Evolutionary conservation across 129 eudicot species (phyloP).

Genomic region (carrot (Daucus carota)): DH1_v3.0 NC_030383.2:13828001-13828500

Average conservation of each 20-base stretch:
- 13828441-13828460: background rate
- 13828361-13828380: slow-evolving; percentile 80
- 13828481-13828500: background rate
- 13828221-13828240: background rate
- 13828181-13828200: background rate
- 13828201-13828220: background rate
- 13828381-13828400: slow-evolving; percentile 92
- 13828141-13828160: background rate
- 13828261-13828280: slow-evolving; percentile 88
- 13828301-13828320: slow-evolving; percentile 71
- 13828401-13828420: slow-evolving; percentile 66
- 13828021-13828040: too few species aligned
- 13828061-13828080: background rate
- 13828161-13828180: background rate
- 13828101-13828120: background rate
- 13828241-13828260: slow-evolving; percentile 40
- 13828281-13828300: slow-evolving; percentile 95
- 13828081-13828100: background rate
- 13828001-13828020: too few species aligned
- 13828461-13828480: background rate
- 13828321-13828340: slow-evolving; percentile 77
- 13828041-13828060: too few species aligned
- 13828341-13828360: slow-evolving; percentile 74
- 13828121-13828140: background rate
- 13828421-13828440: slow-evolving; percentile 28